Evolutionary conservation across 2,329 filamentous ascomycete species (phyloP).

Genomic region (Monosporascus sp.): DNA sequence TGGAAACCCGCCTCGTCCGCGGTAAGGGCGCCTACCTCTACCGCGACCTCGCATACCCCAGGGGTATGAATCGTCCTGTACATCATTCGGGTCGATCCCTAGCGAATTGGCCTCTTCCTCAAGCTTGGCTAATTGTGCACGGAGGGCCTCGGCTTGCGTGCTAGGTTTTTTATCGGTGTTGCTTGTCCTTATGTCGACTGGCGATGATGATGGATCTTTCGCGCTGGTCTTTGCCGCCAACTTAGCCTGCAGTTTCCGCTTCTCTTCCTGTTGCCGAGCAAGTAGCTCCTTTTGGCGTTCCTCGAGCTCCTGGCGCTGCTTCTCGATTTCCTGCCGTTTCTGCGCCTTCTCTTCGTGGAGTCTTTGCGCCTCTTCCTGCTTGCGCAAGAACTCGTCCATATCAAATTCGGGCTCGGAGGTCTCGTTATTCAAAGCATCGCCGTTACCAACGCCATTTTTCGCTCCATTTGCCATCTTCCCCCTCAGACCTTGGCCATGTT

Average conservation of each 20-base stretch:
- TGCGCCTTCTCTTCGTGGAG: constrained; percentile 59
- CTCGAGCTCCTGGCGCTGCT: constrained; percentile 58
- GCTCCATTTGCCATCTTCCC: constrained; percentile 23
- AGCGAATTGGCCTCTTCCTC: constrained; percentile 67
- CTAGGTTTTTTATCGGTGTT: constrained; percentile 23
- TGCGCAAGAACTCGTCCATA: constrained; percentile 60
- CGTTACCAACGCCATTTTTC: constrained; percentile 23
- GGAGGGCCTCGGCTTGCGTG: constrained; percentile 58
- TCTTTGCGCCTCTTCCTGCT: constrained; percentile 68
- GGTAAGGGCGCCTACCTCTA: constrained; percentile 31
- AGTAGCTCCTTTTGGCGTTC: constrained; percentile 57
- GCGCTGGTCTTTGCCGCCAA: constrained; percentile 46
- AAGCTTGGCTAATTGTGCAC: constrained; percentile 65
- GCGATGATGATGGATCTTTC: constrained; percentile 16
- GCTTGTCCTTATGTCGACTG: constrained; percentile 13
- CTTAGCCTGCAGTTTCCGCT: constrained; percentile 54
- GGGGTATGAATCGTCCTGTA: constrained; percentile 35
- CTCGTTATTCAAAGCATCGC: constrained; percentile 7
- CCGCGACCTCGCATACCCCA: constrained; percentile 33
- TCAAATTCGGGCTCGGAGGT: constrained; percentile 52
- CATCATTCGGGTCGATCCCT: constrained; percentile 56
- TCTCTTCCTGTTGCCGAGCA: constrained; percentile 60
- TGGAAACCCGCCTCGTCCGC: constrained; percentile 31
- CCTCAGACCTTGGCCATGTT: constrained; percentile 20
- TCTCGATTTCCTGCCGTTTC: constrained; percentile 58